Evolutionary conservation across 495 filamentous ascomycete genomes (phyloP).

Genomic region (Penicillium goetzii): DNA sequence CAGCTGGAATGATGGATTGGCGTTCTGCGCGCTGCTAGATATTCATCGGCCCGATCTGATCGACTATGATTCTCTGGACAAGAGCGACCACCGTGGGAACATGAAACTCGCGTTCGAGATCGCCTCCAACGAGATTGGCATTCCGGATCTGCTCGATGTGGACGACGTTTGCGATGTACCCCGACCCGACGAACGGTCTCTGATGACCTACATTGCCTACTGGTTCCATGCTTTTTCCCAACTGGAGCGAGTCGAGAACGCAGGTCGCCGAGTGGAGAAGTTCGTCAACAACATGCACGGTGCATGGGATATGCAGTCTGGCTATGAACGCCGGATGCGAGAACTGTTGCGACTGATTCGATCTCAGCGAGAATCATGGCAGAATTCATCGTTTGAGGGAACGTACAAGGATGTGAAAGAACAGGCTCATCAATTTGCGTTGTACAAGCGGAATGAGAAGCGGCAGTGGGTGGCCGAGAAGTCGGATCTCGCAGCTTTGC

Average conservation of each 20-base stretch:
- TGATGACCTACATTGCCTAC: conserved; percentile 99
- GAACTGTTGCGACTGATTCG: conserved; percentile 75
- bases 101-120: conserved; percentile 98
- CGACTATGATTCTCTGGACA: conserved; percentile 92
- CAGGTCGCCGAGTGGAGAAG: conserved; percentile 93
- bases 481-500: conserved; percentile 85
- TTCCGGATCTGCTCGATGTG: conserved; percentile 92
- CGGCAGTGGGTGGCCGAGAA: conserved; percentile 97
- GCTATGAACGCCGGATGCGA: conserved; percentile 86
- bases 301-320: conserved; percentile 99
- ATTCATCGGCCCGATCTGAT: conserved; percentile 97
- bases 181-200: conserved; percentile 89
- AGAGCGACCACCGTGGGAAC: conserved; percentile 92
- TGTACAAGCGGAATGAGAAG: conserved; percentile 87
- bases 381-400: conserved; percentile 78
- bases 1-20: conserved; percentile 96
- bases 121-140: conserved; percentile 93
- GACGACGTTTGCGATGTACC: conserved; percentile 98
- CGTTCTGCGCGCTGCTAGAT: conserved; percentile 94
- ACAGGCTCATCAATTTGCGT: conserved; percentile 77
- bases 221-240: conserved; percentile 99
- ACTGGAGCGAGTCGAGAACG: conserved; percentile 97
- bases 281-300: conserved; percentile 99
- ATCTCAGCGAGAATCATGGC: conserved; percentile 74
- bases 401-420: conserved; percentile 92